Conservation (phyloP, 257 asterid species). For the Plantago elongata region DNA sequence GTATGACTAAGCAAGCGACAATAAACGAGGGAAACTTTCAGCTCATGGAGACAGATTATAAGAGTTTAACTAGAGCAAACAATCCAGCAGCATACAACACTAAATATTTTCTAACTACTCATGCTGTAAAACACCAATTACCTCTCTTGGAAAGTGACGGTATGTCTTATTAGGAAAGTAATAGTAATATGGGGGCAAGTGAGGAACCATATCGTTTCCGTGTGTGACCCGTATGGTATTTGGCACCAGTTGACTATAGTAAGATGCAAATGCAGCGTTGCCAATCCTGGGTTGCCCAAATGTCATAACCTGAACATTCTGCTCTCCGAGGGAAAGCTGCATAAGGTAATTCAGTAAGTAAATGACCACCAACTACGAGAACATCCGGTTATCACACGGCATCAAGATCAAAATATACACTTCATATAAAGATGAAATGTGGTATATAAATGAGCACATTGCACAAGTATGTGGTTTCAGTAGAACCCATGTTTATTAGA, state of each 20-base stretch:
- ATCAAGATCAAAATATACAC: not conserved
- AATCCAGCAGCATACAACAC: not conserved
- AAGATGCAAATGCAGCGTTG: constrained; percentile 73
- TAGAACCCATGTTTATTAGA: not conserved
- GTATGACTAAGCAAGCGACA: not conserved
- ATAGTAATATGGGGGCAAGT: constrained; percentile 86
- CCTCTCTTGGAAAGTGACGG: constrained; percentile 95
- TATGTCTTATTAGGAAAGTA: constrained; percentile 76
- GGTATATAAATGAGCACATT: not conserved
- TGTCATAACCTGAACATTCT: constrained; percentile 75
- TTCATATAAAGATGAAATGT: not conserved
- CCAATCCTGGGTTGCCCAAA: constrained; percentile 98
- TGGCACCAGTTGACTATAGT: constrained; percentile 60
- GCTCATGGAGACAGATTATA: not conserved
- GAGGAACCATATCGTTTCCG: constrained; percentile 92
- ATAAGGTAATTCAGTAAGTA: constrained; percentile 4
- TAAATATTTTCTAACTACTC: not conserved
- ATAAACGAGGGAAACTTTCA: not conserved
- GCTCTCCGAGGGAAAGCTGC: constrained; percentile 54
- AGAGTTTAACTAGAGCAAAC: not conserved
- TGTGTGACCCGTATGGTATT: constrained; percentile 77
- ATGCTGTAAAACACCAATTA: constrained; percentile 22
- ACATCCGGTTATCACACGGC: not conserved
- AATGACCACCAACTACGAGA: not conserved
- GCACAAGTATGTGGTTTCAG: not conserved